phyloP scores from a whole-genome alignment of 2,329 filamentous ascomycete species.

The Mariannaea sp. region DNA sequence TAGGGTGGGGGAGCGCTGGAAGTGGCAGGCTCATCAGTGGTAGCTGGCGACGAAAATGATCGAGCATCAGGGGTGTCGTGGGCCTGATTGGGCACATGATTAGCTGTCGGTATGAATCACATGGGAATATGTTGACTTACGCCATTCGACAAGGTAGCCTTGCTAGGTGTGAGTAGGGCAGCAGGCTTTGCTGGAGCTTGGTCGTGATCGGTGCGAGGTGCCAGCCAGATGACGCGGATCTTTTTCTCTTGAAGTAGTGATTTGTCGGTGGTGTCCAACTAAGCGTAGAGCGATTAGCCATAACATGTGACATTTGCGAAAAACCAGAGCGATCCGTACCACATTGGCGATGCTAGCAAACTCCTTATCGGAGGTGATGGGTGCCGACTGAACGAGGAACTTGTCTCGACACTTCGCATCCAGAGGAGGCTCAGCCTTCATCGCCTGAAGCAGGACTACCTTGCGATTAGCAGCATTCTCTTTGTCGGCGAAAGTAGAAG shows the following conservation, averaged over 20 bases:
- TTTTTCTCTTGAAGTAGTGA: slow-evolving; percentile 86
- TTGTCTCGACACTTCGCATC: slow-evolving; percentile 96
- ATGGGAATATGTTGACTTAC: slow-evolving; percentile 41
- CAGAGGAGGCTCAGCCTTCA: slow-evolving; percentile 89
- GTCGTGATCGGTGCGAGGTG: slow-evolving; percentile 57
- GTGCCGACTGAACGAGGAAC: slow-evolving; percentile 92
- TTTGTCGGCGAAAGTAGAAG: not conserved
- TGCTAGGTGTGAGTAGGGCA: slow-evolving; percentile 47
- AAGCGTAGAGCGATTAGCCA: slow-evolving; percentile 19
- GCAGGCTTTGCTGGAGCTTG: slow-evolving; percentile 30
- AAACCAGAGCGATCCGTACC: slow-evolving; percentile 57
- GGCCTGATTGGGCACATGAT: slow-evolving; percentile 33
- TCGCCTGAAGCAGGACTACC: slow-evolving; percentile 90
- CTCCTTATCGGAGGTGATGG: slow-evolving; percentile 82
- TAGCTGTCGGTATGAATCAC: slow-evolving; percentile 8
- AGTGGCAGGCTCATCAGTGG: slow-evolving; percentile 41
- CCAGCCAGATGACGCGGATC: slow-evolving; percentile 87
- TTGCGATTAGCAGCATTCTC: slow-evolving; percentile 17
- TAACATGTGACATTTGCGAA: not conserved
- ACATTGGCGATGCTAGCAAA: slow-evolving; percentile 80
- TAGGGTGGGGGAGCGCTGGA: slow-evolving; percentile 43
- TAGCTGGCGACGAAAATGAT: slow-evolving; percentile 52
- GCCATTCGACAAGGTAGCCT: slow-evolving; percentile 46
- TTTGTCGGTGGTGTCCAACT: slow-evolving; percentile 85
- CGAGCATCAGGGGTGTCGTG: slow-evolving; percentile 52